Percentiles rank a stretch among this genome's conserved stretches.
These are phyloP conservation scores for Amanita pallidorosea DNA, from an alignment of 768 basidiomycete genomes.

Conservation along the genomic window DNA sequence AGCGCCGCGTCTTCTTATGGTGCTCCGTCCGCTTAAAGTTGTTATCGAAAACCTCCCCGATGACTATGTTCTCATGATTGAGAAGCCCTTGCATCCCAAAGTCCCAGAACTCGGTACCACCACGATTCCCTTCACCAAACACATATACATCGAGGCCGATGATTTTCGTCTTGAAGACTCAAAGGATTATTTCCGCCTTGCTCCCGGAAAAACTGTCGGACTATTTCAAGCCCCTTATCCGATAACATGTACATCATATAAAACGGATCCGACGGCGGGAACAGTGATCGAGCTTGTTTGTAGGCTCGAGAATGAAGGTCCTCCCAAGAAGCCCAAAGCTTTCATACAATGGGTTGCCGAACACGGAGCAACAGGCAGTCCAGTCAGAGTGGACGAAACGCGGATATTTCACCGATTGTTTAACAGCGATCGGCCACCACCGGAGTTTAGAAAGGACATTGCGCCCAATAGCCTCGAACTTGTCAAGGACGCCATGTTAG, in stretches of 20 bases:
- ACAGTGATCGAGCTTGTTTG: constrained; percentile 73
- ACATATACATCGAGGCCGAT: constrained; percentile 84
- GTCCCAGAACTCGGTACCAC: constrained; percentile 78
- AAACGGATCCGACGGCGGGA: constrained; percentile 61
- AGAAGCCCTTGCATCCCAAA: constrained; percentile 93
- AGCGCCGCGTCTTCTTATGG: constrained; percentile 85
- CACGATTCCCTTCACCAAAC: constrained; percentile 76
- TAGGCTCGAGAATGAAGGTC: constrained; percentile 60
- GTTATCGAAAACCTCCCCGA: constrained; percentile 86
- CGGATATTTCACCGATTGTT: constrained; percentile 90
- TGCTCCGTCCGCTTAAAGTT: constrained; percentile 82
- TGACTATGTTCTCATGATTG: constrained; percentile 71
- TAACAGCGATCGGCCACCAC: constrained; percentile 83
- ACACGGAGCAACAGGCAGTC: constrained; percentile 65
- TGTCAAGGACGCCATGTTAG: constrained; percentile 72
- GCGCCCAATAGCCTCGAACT: constrained; percentile 75
- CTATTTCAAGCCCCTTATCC: constrained; percentile 89
- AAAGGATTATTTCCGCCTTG: constrained; percentile 93
- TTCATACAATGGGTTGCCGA: constrained; percentile 98
- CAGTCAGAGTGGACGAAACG: constrained; percentile 80
- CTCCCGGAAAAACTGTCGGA: constrained; percentile 95
- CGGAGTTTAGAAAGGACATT: constrained; percentile 78
- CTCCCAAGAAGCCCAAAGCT: constrained; percentile 73
- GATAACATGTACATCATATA: constrained; percentile 88
- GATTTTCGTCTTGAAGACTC: constrained; percentile 92